phyloP scores from a whole-genome alignment of 1,284 basidiomycete species.

The Megacollybia platyphylla region DNA sequence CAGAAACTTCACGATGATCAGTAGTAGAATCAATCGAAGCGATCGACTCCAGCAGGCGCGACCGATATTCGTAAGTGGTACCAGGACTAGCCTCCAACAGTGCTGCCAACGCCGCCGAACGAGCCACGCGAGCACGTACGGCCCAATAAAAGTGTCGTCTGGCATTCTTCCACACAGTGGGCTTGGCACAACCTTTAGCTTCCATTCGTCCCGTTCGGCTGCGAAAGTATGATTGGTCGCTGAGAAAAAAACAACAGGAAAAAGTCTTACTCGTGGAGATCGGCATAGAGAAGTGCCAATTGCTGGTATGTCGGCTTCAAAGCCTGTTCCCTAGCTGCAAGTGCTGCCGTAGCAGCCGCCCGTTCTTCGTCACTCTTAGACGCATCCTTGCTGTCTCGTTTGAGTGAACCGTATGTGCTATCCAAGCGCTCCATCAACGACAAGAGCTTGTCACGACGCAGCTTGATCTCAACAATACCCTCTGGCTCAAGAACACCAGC shows the following conservation, averaged over 20 bases:
- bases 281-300: slow-evolving; percentile 89
- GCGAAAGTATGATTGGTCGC: slow-evolving; percentile 9
- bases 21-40: slow-evolving; percentile 37
- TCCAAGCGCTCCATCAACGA: slow-evolving; percentile 93
- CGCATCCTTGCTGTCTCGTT: slow-evolving; percentile 67
- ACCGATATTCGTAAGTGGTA: slow-evolving; percentile 45
- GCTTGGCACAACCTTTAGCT: slow-evolving; percentile 87
- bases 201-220: slow-evolving; percentile 96
- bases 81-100: slow-evolving; percentile 54
- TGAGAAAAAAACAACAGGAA: neutral
- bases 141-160: slow-evolving; percentile 96
- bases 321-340: slow-evolving; percentile 73
- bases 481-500: slow-evolving; percentile 98
- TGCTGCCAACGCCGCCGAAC: slow-evolving; percentile 43
- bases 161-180: slow-evolving; percentile 78
- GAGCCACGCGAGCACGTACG: slow-evolving; percentile 67
- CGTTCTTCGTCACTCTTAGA: slow-evolving; percentile 66
- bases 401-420: slow-evolving; percentile 70
- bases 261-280: slow-evolving; percentile 80
- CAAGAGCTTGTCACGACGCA: slow-evolving; percentile 85
- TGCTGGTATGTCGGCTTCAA: slow-evolving; percentile 89
- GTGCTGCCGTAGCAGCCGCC: slow-evolving; percentile 50
- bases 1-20: slow-evolving; percentile 41
- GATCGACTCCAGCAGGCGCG: slow-evolving; percentile 45
- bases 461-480: slow-evolving; percentile 91